Percentiles rank a stretch among this genome's conserved stretches.
Conservation (phyloP, 2,329 filamentous ascomycete genomes). For the Ophiostoma australiae region DNA sequence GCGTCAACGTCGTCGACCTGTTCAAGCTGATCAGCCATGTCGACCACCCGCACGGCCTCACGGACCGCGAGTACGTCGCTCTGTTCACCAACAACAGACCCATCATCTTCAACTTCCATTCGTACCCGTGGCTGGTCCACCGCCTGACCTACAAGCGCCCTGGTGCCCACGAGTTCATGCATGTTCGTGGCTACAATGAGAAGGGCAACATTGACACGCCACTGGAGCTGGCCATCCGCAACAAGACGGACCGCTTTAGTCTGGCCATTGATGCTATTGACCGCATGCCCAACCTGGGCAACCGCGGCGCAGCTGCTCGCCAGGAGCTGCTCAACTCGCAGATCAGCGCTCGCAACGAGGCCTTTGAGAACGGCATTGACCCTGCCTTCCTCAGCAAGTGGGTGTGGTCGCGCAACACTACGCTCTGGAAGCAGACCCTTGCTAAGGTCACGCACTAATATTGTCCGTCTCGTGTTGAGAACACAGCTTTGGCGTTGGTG, state of each 20-base stretch:
- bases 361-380: conserved; percentile 67
- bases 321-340: conserved; percentile 62
- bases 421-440: not conserved
- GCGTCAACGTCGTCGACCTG: conserved; percentile 74
- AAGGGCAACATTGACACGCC: conserved; percentile 83
- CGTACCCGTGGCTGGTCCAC: conserved; percentile 75
- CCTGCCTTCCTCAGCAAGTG: conserved; percentile 61
- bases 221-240: conserved; percentile 71
- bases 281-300: conserved; percentile 56
- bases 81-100: conserved; percentile 69
- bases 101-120: conserved; percentile 80
- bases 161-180: conserved; percentile 57
- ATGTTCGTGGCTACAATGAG: conserved; percentile 74
- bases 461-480: not conserved
- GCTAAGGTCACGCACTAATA: not conserved
- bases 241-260: conserved; percentile 71
- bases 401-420: conserved; percentile 51
- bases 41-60: conserved; percentile 70
- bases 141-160: conserved; percentile 70
- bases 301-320: conserved; percentile 57
- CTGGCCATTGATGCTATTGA: conserved; percentile 74
- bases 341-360: conserved; percentile 58
- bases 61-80: conserved; percentile 59
- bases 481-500: not conserved
- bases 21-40: conserved; percentile 69